phyloP scores from a whole-genome alignment of 768 basidiomycete species.

The Termitomyces sp. region DNA sequence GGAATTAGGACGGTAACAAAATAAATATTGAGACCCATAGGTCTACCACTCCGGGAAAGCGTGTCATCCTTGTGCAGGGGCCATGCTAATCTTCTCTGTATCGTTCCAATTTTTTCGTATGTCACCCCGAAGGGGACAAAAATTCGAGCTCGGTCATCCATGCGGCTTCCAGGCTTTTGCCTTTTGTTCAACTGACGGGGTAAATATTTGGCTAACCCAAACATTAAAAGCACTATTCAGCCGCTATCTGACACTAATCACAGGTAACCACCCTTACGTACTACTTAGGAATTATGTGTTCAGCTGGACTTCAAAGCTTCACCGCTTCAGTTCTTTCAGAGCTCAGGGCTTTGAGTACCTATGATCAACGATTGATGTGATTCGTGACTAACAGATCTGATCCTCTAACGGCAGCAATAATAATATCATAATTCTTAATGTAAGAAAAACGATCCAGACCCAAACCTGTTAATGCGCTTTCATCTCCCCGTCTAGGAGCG shows the following conservation, averaged over 20 bases:
- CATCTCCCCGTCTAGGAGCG: not conserved
- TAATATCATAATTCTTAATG: not conserved
- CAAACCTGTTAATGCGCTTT: not conserved
- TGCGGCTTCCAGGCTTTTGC: slow-evolving; percentile 10
- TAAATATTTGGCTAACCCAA: not conserved
- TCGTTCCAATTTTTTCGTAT: slow-evolving; percentile 99
- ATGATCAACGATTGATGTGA: no score
- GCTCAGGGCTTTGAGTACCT: no score
- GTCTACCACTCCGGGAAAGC: slow-evolving; percentile 90
- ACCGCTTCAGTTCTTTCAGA: no score
- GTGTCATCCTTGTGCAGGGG: slow-evolving; percentile 99
- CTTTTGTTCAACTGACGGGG: slow-evolving; percentile 20
- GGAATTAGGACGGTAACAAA: slow-evolving; percentile 11
- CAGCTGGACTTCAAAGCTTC: no score
- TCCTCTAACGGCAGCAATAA: no score
- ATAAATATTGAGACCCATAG: slow-evolving; percentile 42
- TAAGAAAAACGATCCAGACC: not conserved
- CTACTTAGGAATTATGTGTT: no score
- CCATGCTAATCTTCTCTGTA: slow-evolving; percentile 99
- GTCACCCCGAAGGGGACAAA: slow-evolving; percentile 85
- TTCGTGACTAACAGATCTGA: no score
- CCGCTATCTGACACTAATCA: no score
- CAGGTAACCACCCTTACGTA: no score
- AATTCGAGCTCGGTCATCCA: no score
- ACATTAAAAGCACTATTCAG: no score